Evolutionary conservation across 2,329 filamentous ascomycete genomes (phyloP).

Genomic region (Corniculantispora saksenae): DNA sequence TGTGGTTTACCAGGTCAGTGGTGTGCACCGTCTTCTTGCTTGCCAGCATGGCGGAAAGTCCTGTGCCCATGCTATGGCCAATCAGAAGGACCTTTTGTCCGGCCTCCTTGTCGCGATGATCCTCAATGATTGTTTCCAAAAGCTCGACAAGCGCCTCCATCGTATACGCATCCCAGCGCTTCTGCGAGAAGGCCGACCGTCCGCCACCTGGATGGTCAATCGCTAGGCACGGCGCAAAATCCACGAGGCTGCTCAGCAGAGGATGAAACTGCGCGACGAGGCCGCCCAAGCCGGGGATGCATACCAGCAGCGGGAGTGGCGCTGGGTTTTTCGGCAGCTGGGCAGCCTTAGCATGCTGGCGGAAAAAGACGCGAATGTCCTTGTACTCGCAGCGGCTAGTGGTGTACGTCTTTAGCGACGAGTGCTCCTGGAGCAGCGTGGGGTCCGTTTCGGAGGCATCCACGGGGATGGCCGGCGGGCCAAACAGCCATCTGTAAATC

Average conservation of each 20-base stretch:
- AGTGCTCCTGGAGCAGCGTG: conserved; percentile 76
- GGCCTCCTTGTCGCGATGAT: conserved; percentile 64
- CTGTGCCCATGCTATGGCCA: conserved; percentile 88
- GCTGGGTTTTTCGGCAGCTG: conserved; percentile 74
- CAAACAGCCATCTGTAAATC: conserved; percentile 17
- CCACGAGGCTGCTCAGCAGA: conserved; percentile 76
- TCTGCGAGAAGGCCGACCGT: conserved; percentile 71
- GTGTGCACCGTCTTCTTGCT: conserved; percentile 43
- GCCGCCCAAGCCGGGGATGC: conserved; percentile 91
- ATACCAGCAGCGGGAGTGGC: conserved; percentile 82
- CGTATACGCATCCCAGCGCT: conserved; percentile 75
- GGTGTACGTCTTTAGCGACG: conserved; percentile 69
- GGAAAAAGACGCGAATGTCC: conserved; percentile 79
- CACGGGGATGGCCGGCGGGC: conserved; percentile 27
- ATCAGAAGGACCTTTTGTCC: conserved; percentile 77
- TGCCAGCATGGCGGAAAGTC: conserved; percentile 72
- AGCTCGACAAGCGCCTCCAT: conserved; percentile 74
- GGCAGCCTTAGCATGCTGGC: conserved; percentile 77
- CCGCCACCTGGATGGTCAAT: conserved; percentile 92
- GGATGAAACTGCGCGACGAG: conserved; percentile 86
- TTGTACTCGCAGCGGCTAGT: conserved; percentile 72
- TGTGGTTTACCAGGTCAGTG: conserved; percentile 57
- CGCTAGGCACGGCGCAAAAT: conserved; percentile 77
- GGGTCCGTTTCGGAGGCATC: conserved; percentile 63
- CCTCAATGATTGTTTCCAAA: conserved; percentile 71